Base-by-base conservation (phyloP, 495 filamentous ascomycete species). In the Aspergillus ostianus region DNA sequence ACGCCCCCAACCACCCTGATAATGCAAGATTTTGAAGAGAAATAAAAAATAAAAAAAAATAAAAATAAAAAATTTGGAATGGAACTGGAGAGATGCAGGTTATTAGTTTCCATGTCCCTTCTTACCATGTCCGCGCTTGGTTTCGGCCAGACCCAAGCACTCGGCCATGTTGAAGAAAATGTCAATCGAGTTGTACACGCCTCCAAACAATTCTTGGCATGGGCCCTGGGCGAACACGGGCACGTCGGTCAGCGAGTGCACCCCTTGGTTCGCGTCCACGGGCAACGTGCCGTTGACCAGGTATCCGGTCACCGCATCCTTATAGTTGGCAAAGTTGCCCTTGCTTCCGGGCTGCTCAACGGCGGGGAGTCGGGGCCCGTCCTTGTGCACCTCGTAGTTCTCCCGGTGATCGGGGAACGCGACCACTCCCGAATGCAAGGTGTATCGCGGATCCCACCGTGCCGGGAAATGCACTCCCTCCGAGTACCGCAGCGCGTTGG, bases 391-490 rank as follows among this genome's bases (percentile, higher is more conserved):
- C 53, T 78, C 75, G 73, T 84, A 91, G 60, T 85, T 77, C 75
- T 90, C 88, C 15, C 87, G 77, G 57, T 80, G 80, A 65, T 91
- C 88, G 0, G 88, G 88, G 66, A 81, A 80, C 8, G 84, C 87
- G 53, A 78, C 78, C 45, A 87, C 62, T 15, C 87, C 88, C 9
- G 84, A 77, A 49, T 86, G 87, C 20, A 91, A 78, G 15, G 87
- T 85, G 73, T 91, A 91, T 9, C 88, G 82, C 44, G 88, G 88
- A 64, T 88, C 86, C 88, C 88, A 90, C 75, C 87, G 89, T 32
- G 80, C 70, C 27, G 88, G 88, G 77, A 91, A 91, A 70, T 87
- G 80, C 12, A 81, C 76, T 17, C 85, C 85, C 8, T 87, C 85
- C 59, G 76, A 80, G 78, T 89, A 90, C 1, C 64, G 67, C 26